Evolutionary conservation across 2,329 filamentous ascomycete genomes (phyloP).

Genomic region (Colletotrichum truncatum): DNA sequence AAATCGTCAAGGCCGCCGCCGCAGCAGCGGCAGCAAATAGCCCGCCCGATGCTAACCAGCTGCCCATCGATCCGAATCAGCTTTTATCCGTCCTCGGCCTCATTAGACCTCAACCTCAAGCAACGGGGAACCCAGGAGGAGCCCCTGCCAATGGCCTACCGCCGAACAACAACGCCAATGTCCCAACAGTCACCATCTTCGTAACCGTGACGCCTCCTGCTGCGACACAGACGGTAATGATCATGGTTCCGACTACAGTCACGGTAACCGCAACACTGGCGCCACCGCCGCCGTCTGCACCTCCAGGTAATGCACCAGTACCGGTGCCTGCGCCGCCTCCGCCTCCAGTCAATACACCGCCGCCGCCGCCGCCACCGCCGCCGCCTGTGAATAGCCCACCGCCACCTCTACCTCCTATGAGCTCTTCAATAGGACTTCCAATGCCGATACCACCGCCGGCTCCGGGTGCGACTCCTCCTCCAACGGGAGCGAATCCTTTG

Average conservation of each 20-base stretch:
- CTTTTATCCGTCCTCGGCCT: constrained; percentile 16
- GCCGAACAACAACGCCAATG: constrained; percentile 24
- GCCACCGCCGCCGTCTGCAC: background rate
- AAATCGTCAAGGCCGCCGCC: background rate
- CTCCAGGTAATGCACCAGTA: background rate
- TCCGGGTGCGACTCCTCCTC: background rate
- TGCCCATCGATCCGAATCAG: constrained; percentile 23
- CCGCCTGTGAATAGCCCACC: background rate
- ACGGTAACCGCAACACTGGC: constrained; percentile 18
- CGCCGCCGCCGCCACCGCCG: background rate
- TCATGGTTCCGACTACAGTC: constrained; percentile 17
- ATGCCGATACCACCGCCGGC: background rate
- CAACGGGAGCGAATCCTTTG: background rate
- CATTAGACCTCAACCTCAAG: background rate
- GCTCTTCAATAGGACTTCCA: background rate
- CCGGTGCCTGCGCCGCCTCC: background rate
- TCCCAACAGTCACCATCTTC: constrained; percentile 25
- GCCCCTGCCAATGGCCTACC: background rate
- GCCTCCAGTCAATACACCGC: background rate
- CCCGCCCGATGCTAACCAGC: background rate
- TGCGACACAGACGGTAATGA: constrained; percentile 15
- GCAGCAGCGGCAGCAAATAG: constrained; percentile 1
- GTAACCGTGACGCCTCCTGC: constrained; percentile 12
- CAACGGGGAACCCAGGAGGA: background rate
- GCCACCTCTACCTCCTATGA: background rate